Conservation (phyloP, 371 early-diverging fungal genomes). For the Syncephalastrum contaminatum region DNA sequence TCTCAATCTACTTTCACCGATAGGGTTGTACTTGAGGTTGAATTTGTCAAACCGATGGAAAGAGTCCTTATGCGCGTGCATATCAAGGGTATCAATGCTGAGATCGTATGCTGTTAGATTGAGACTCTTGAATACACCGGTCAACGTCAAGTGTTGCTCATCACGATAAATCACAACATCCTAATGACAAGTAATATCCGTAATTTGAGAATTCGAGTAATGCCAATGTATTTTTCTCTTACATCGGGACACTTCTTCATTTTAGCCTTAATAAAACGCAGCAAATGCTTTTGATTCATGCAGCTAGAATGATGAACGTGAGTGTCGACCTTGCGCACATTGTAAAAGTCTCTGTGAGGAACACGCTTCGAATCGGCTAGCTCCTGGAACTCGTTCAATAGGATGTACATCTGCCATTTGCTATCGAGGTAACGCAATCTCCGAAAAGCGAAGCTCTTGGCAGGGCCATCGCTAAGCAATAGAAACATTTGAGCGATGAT, state of each 20-base stretch:
- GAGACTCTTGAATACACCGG: conserved; percentile 89
- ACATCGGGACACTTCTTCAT: conserved; percentile 81
- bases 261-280: conserved; percentile 97
- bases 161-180: conserved; percentile 79
- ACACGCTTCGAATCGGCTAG: conserved; percentile 93
- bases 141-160: conserved; percentile 68
- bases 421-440: conserved; percentile 92
- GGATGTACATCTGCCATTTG: conserved; percentile 92
- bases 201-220: too few species aligned
- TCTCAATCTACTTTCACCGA: conserved; percentile 76
- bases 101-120: conserved; percentile 96
- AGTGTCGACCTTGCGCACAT: conserved; percentile 98
- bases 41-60: conserved; percentile 97
- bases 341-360: conserved; percentile 98
- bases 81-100: conserved; percentile 96
- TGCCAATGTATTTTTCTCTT: conserved; percentile 13
- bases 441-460: conserved; percentile 93
- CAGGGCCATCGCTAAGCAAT: conserved; percentile 79
- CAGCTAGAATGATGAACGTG: conserved; percentile 97
- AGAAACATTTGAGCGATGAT: neutral
- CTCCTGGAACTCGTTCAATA: conserved; percentile 93
- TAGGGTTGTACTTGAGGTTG: conserved; percentile 97
- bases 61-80: conserved; percentile 90
- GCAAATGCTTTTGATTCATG: conserved; percentile 98
- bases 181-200: conserved; percentile 34